Evolutionary conservation across 1,139 yeast species (phyloP), one percentile per base, ranked within the genome.

Genomic region (Kodamaea fungicola): DNA sequence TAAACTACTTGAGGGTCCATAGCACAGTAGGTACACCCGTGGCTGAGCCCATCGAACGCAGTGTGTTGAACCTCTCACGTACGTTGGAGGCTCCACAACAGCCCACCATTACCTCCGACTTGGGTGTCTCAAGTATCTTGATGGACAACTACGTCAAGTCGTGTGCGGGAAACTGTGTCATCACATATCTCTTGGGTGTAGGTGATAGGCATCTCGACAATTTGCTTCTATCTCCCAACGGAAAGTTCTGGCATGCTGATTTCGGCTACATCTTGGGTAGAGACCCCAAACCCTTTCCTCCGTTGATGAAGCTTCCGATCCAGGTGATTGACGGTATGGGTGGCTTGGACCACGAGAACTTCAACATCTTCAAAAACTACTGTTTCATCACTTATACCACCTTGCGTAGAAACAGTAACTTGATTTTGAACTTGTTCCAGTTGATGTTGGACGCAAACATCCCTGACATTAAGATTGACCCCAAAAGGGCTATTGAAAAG

Each of bases 301-400:
- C 98, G 1, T 71, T 92, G 63, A 92, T 94, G 97, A 94, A 94
- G 55, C 67, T 94, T 28, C 98, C 98, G 0, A 92, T 94, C 34
- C 98, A 94, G 60, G 86, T 94, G 16, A 86, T 94, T 32, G 98
- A 92, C 47, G 98, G 97, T 0, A 92, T 94, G 92, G 98, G 98
- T 2, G 98, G 97, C 1, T 75, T 87, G 32, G 74, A 77, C 40
- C 89, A 92, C 37, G 84, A 83, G 31, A 90, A 90, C 59, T 94
- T 87, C 60, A 79, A 81, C 48, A 78, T 84, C 44, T 94, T 94
- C 62, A 78, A 95, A 49, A 86, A 87, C 55, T 89, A 90, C 61
- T 94, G 99, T 57, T 94, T 90, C 61, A 92, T 94, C 21, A 88
- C 97, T 0, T 94, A 89, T 57, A 86, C 92, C 7, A 89, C 96